Evolutionary conservation across 1,284 basidiomycete genomes (phyloP).

Genomic region (Veloporphyrellus conicus): DNA sequence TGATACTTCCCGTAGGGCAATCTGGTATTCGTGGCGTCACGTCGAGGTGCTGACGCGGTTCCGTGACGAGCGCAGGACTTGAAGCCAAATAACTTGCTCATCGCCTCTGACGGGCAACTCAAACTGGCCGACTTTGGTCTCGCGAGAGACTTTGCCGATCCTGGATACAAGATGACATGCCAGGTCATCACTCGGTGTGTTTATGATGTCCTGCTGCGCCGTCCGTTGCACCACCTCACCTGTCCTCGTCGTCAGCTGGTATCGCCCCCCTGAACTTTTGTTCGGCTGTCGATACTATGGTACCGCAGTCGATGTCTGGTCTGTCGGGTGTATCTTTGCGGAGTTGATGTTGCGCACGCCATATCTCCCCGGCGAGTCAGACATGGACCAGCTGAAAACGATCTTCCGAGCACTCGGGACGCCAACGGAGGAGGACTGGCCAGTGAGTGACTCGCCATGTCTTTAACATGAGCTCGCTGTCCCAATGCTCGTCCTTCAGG

Average conservation of each 20-base stretch:
- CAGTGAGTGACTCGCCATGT: slow-evolving; percentile 46
- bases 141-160: slow-evolving; percentile 91
- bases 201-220: neutral
- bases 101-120: slow-evolving; percentile 84
- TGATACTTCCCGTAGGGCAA: slow-evolving; percentile 8
- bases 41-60: slow-evolving; percentile 9
- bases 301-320: slow-evolving; percentile 89
- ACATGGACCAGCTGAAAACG: slow-evolving; percentile 94
- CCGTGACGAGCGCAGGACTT: slow-evolving; percentile 69
- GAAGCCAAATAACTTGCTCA: slow-evolving; percentile 98
- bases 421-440: slow-evolving; percentile 96
- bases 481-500: slow-evolving; percentile 42
- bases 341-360: slow-evolving; percentile 94
- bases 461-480: neutral
- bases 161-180: slow-evolving; percentile 93
- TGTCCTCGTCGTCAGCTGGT: slow-evolving; percentile 75
- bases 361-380: slow-evolving; percentile 88
- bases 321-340: slow-evolving; percentile 93
- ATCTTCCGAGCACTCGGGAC: slow-evolving; percentile 94
- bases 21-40: slow-evolving; percentile 2
- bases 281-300: slow-evolving; percentile 87
- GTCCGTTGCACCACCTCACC: neutral
- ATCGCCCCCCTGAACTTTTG: slow-evolving; percentile 90
- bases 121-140: slow-evolving; percentile 99
- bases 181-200: slow-evolving; percentile 92